Evolutionary conservation across 371 early-diverging fungal species (phyloP).

Genomic region (Mortierella sp.): DNA sequence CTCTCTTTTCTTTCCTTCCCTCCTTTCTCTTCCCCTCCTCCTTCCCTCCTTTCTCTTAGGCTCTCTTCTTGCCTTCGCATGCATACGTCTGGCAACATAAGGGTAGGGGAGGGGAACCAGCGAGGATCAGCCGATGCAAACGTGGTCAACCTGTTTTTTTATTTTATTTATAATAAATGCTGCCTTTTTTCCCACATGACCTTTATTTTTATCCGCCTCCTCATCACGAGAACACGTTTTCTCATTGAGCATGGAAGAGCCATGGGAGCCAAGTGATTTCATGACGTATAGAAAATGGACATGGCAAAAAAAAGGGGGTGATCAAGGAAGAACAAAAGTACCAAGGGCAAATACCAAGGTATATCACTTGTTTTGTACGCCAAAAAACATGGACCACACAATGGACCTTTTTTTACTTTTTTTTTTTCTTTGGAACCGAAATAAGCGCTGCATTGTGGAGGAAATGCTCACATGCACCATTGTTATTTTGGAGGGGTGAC

Average conservation of each 20-base stretch:
- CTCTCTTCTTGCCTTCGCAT: background rate
- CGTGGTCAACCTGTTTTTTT: background rate
- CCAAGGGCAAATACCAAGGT: no score
- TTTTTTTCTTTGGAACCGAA: background rate
- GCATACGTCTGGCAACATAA: background rate
- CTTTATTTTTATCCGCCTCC: background rate
- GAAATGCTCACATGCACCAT: background rate
- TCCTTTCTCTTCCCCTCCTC: background rate
- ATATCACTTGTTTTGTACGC: no score
- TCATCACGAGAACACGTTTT: background rate
- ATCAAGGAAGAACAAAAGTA: no score
- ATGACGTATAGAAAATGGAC: no score
- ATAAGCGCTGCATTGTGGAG: background rate
- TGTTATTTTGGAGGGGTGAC: background rate
- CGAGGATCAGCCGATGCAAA: background rate
- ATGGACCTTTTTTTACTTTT: background rate
- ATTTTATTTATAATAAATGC: no score
- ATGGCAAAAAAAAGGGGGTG: no score
- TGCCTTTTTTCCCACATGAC: conserved; percentile 3
- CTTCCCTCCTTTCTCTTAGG: background rate
- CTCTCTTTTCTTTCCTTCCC: background rate
- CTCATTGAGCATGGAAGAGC: no score
- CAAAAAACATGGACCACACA: no score
- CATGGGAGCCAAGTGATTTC: no score
- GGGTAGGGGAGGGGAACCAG: background rate